phyloP scores from a whole-genome alignment of 495 filamentous ascomycete genomes.

The Penicillium roqueforti region DNA sequence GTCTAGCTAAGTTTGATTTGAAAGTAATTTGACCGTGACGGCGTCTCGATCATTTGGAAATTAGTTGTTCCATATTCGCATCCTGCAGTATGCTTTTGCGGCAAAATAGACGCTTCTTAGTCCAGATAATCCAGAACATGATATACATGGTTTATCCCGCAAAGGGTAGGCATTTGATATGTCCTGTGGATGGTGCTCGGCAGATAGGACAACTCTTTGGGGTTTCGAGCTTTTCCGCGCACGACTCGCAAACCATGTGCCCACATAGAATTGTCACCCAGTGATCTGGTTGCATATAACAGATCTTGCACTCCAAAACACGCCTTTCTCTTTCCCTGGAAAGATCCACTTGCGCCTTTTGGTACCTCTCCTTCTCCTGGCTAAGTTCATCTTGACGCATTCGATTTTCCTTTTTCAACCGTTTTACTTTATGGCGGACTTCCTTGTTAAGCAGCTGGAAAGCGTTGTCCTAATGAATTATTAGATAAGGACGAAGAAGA shows the following conservation, averaged over 20 bases:
- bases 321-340: neutral
- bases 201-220: neutral
- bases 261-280: neutral
- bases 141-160: neutral
- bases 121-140: neutral
- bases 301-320: neutral
- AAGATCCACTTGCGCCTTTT: conserved; percentile 3
- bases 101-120: too few species aligned
- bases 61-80: too few species aligned
- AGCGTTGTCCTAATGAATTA: neutral
- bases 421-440: conserved; percentile 2
- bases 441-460: neutral
- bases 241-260: neutral
- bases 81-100: too few species aligned
- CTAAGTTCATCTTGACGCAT: conserved; percentile 11
- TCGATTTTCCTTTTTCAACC: conserved; percentile 5
- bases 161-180: neutral
- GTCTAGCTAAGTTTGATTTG: too few species aligned
- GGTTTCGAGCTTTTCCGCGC: neutral
- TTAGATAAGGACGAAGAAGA: neutral
- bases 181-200: neutral
- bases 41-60: too few species aligned
- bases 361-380: conserved; percentile 9
- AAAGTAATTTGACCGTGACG: too few species aligned
- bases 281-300: neutral